Conservation (phyloP, 495 filamentous ascomycete species). For the Penicillium ucsense region DNA sequence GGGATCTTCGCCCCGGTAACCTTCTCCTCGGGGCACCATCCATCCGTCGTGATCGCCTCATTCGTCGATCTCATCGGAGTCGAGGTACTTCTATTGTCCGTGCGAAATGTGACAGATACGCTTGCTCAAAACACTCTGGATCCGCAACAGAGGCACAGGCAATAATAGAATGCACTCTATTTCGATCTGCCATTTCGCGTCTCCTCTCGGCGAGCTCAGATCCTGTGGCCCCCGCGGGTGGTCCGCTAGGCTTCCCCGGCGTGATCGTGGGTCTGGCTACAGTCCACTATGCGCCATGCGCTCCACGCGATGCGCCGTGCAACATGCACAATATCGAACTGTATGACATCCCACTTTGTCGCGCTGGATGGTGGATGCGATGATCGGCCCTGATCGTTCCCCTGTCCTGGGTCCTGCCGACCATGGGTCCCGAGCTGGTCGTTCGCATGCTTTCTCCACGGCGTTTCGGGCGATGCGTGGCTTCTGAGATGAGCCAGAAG, state of each 20-base stretch:
- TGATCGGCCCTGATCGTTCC: constrained; percentile 20
- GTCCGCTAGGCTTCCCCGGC: constrained; percentile 17
- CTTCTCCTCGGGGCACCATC: constrained; percentile 6
- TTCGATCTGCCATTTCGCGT: too few species aligned
- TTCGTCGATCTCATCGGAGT: constrained; percentile 21
- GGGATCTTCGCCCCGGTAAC: constrained; percentile 13
- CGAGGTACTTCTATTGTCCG: constrained; percentile 14
- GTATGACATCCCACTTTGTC: constrained; percentile 27
- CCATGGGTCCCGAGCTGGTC: neutral
- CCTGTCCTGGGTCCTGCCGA: constrained; percentile 12
- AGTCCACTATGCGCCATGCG: constrained; percentile 1
- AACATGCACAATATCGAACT: constrained; percentile 20
- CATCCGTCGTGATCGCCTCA: constrained; percentile 15
- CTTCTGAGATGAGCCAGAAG: constrained; percentile 3
- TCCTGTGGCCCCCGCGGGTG: constrained; percentile 4
- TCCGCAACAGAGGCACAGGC: too few species aligned
- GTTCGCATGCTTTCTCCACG: neutral
- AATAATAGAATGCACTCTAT: too few species aligned
- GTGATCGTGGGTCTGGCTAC: constrained; percentile 10
- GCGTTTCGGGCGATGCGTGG: constrained; percentile 2
- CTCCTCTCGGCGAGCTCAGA: neutral
- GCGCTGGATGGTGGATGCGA: constrained; percentile 12
- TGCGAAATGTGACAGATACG: constrained; percentile 34
- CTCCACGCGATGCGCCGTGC: constrained; percentile 3
- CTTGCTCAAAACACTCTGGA: neutral